A percentile compares a stretch with the other conserved stretches of the same genome.
phyloP scores from a whole-genome alignment of 768 basidiomycete species.

The Pleurotus cornucopiae region DNA sequence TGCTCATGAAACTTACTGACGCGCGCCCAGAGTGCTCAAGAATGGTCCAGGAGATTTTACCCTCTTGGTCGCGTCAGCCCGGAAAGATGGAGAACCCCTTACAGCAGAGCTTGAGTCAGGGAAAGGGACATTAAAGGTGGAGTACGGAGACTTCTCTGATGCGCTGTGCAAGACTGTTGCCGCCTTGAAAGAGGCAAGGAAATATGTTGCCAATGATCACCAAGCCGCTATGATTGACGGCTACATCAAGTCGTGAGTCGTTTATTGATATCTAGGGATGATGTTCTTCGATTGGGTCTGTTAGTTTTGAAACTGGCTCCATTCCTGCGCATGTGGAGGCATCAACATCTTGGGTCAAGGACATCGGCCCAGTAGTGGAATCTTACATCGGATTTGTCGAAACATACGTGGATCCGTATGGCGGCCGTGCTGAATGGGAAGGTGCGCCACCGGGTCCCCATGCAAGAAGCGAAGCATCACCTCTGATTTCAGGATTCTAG shows the following conservation, averaged over 20 bases:
- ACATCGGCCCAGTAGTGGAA: constrained; percentile 83
- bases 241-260: constrained; percentile 71
- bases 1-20: not conserved
- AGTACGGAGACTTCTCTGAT: constrained; percentile 73
- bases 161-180: constrained; percentile 49
- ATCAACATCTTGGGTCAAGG: constrained; percentile 80
- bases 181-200: constrained; percentile 60
- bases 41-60: constrained; percentile 57
- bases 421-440: constrained; percentile 92
- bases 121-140: constrained; percentile 53
- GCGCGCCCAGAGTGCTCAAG: constrained; percentile 58
- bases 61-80: constrained; percentile 71
- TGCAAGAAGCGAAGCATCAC: constrained; percentile 3
- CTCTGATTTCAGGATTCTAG: constrained; percentile 29
- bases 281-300: not conserved
- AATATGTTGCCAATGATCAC: constrained; percentile 68
- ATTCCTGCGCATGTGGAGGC: constrained; percentile 77
- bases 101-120: constrained; percentile 37
- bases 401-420: constrained; percentile 87
- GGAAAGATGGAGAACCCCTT: constrained; percentile 37
- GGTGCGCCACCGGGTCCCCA: constrained; percentile 32
- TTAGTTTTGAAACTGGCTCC: constrained; percentile 73
- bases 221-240: constrained; percentile 71
- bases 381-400: constrained; percentile 71
- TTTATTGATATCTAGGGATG: not conserved